Evolutionary conservation across 2,329 filamentous ascomycete species (phyloP).

Genomic region (Fusarium tuaranense): DNA sequence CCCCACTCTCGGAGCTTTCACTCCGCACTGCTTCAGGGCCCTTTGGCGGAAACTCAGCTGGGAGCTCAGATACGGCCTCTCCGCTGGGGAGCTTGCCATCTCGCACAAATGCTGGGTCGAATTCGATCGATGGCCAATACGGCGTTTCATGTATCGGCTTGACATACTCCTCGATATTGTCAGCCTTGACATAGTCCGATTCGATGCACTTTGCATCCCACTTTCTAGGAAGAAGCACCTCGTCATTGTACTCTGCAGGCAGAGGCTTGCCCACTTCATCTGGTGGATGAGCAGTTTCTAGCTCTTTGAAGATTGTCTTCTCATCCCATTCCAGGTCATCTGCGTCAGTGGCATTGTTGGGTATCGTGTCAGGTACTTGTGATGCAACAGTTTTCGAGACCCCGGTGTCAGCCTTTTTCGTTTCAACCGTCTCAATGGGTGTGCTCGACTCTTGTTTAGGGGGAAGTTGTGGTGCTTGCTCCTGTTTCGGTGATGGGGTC

Average conservation of each 20-base stretch:
- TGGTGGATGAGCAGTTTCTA: conserved; percentile 49
- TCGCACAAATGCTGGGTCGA: conserved; percentile 58
- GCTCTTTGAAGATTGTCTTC: conserved; percentile 53
- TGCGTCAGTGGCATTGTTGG: conserved; percentile 36
- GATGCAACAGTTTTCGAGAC: conserved; percentile 10
- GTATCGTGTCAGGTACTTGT: conserved; percentile 14
- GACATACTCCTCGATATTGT: conserved; percentile 57
- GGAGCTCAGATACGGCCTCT: conserved; percentile 31
- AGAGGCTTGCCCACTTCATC: conserved; percentile 62
- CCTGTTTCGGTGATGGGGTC: conserved; percentile 31
- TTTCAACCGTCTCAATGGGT: conserved; percentile 14
- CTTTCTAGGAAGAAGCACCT: conserved; percentile 59
- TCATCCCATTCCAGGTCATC: conserved; percentile 55
- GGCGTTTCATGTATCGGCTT: conserved; percentile 54
- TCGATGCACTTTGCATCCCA: conserved; percentile 57
- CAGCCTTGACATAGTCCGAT: conserved; percentile 57
- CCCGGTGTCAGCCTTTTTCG: conserved; percentile 18
- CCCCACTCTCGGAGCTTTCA: conserved; percentile 34
- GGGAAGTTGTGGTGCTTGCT: conserved; percentile 39
- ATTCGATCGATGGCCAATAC: conserved; percentile 54
- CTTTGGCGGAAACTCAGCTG: conserved; percentile 17
- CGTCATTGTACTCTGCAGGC: conserved; percentile 55
- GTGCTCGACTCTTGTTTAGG: conserved; percentile 16
- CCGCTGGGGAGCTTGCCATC: conserved; percentile 40
- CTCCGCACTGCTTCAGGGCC: conserved; percentile 15